These are phyloP conservation scores for Phytophthora sp. DNA, from an alignment of 352 stramenopile species.

Conservation along the genomic window DNA sequence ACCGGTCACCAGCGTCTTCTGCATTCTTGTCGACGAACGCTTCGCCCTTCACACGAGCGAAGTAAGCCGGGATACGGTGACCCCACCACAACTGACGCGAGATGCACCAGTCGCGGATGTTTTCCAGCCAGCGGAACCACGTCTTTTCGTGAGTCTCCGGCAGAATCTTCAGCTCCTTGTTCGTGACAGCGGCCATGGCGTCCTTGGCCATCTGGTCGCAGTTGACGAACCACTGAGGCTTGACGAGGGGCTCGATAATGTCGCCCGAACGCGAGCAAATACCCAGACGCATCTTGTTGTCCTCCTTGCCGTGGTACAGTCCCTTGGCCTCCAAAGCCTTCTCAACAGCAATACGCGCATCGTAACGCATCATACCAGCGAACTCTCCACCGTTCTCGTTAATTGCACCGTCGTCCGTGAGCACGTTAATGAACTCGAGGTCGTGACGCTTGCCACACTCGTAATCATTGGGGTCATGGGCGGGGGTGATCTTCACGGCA, in stretches of 20 bases:
- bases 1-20: constrained; percentile 61
- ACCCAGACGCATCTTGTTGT: constrained; percentile 98
- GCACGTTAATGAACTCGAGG: constrained; percentile 98
- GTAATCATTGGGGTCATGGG: constrained; percentile 99
- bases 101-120: constrained; percentile 99
- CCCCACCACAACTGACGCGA: constrained; percentile 99
- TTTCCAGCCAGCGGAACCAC: constrained; percentile 97
- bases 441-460: constrained; percentile 96
- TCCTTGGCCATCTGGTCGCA: constrained; percentile 88
- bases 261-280: constrained; percentile 98
- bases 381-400: constrained; percentile 93
- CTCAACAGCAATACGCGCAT: constrained; percentile 85
- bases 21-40: constrained; percentile 76
- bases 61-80: constrained; percentile 99
- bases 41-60: constrained; percentile 90
- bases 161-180: constrained; percentile 84
- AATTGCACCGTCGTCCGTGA: constrained; percentile 97
- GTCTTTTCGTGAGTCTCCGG: constrained; percentile 94
- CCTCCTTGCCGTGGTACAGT: constrained; percentile 96
- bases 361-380: constrained; percentile 89
- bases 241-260: constrained; percentile 99
- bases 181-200: constrained; percentile 81
- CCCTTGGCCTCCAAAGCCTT: constrained; percentile 95
- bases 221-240: constrained; percentile 98
- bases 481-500: constrained; percentile 99